Evolutionary conservation across 148 eudicot genomes (phyloP).

Genomic region (Agrostemma githago): DNA sequence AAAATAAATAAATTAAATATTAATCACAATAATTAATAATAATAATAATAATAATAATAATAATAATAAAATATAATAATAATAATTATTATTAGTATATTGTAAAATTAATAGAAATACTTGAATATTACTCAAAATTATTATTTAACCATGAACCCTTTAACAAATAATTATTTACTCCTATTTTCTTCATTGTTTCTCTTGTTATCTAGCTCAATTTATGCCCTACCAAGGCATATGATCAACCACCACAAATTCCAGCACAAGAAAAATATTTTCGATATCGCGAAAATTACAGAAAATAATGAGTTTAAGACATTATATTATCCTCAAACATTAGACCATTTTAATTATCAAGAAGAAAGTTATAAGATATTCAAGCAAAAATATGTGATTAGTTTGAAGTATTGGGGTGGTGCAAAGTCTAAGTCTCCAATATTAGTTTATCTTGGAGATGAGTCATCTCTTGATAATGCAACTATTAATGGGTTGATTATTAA

Average conservation of each 20-base stretch:
- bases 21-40: too few relatives aligned
- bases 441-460: conserved; percentile 26
- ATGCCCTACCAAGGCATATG: conserved; percentile 3
- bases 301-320: conserved; percentile 5
- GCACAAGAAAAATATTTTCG: neutral
- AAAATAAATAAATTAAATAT: too few relatives aligned
- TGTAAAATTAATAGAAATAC: too few relatives aligned
- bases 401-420: conserved; percentile 29
- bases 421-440: conserved; percentile 22
- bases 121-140: neutral
- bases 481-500: conserved; percentile 6
- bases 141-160: conserved; percentile 11
- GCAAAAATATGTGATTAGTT: conserved; percentile 21
- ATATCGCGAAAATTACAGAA: neutral
- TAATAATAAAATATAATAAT: too few relatives aligned
- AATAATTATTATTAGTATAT: too few relatives aligned
- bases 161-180: neutral
- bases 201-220: conserved; percentile 10
- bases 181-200: conserved; percentile 5
- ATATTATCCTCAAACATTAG: conserved; percentile 24
- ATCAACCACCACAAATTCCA: neutral
- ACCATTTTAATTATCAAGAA: conserved; percentile 29
- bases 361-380: conserved; percentile 24
- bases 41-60: too few relatives aligned
- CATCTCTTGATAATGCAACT: neutral